Evolutionary conservation across 169 alveolate genomes (phyloP).

Genomic region (Fabrea salina): DNA sequence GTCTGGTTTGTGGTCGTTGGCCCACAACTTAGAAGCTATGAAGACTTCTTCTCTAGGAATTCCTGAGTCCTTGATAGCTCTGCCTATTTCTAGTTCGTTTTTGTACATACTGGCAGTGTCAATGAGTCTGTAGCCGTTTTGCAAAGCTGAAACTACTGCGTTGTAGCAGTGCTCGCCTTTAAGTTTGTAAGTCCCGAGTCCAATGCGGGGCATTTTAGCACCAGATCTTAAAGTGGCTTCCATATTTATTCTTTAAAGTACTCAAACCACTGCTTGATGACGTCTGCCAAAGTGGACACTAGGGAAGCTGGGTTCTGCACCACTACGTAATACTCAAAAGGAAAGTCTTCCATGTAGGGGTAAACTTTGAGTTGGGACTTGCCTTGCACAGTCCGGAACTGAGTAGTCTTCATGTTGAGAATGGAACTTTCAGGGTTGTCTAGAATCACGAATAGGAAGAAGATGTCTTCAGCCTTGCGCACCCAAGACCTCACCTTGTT

Average conservation of each 20-base stretch:
- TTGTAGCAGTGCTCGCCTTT: neutral
- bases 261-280: constrained; percentile 76
- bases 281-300: constrained; percentile 80
- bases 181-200: constrained; percentile 20
- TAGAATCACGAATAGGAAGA: constrained; percentile 87
- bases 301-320: constrained; percentile 84
- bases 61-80: constrained; percentile 39
- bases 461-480: constrained; percentile 79
- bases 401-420: constrained; percentile 79
- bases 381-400: constrained; percentile 78
- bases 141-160: constrained; percentile 2
- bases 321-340: constrained; percentile 93
- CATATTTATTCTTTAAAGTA: neutral
- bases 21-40: constrained; percentile 59
- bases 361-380: constrained; percentile 71
- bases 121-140: constrained; percentile 59
- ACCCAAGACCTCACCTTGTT: constrained; percentile 85
- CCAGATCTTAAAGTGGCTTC: constrained; percentile 11
- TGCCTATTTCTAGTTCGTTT: constrained; percentile 59
- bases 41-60: constrained; percentile 68
- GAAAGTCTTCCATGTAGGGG: constrained; percentile 93
- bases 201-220: neutral
- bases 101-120: constrained; percentile 59
- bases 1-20: constrained; percentile 8
- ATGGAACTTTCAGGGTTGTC: constrained; percentile 74